phyloP scores from a whole-genome alignment of 805 yeast species.

The Cyberlindnera petersonii region DNA sequence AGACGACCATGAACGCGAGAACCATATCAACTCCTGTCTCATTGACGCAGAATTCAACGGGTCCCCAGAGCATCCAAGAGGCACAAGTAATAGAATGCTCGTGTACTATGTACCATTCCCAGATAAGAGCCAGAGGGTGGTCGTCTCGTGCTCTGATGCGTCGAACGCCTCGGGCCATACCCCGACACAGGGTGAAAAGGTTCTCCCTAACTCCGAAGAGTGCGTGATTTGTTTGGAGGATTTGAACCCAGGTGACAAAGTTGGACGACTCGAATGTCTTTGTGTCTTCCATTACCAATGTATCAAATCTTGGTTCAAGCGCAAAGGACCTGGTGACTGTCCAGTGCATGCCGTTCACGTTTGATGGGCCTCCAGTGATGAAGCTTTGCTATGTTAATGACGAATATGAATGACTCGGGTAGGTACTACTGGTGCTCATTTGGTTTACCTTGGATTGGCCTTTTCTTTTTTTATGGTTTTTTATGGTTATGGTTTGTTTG shows the following conservation, averaged over 20 bases:
- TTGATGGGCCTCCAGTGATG: not conserved
- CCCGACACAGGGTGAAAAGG: conserved; percentile 7
- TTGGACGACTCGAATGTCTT: conserved; percentile 88
- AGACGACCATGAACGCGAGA: conserved; percentile 39
- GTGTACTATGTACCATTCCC: conserved; percentile 50
- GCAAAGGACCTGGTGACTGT: conserved; percentile 81
- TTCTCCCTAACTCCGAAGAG: conserved; percentile 48
- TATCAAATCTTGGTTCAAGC: conserved; percentile 85
- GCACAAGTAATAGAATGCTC: conserved; percentile 71
- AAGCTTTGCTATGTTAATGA: not conserved
- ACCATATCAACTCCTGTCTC: conserved; percentile 71
- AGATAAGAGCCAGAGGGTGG: conserved; percentile 15
- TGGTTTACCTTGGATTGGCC: too few species aligned
- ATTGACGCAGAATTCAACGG: conserved; percentile 56
- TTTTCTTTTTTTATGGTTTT: too few species aligned
- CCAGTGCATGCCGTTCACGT: conserved; percentile 67
- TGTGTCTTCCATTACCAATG: conserved; percentile 93
- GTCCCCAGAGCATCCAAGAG: conserved; percentile 50
- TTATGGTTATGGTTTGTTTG: too few species aligned
- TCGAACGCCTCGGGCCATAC: conserved; percentile 14
- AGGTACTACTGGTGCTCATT: too few species aligned
- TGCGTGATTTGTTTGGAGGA: conserved; percentile 95
- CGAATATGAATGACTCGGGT: not conserved
- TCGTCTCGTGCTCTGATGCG: conserved; percentile 25
- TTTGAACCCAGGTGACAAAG: conserved; percentile 77